Conservation (phyloP, 2,329 filamentous ascomycete species). For the Knufia fluminis region DNA sequence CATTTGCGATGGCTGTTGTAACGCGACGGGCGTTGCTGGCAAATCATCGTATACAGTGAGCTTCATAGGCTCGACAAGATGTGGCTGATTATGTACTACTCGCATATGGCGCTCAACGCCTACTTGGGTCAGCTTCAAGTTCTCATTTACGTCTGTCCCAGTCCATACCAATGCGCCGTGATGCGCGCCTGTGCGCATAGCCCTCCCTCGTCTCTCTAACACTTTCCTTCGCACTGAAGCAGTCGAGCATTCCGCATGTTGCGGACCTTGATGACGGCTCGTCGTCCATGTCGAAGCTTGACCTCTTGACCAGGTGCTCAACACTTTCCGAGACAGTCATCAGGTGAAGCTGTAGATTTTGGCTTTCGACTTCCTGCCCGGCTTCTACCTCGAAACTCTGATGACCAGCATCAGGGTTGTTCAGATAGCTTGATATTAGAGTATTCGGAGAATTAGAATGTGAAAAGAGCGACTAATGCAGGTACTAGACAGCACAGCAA, state of each 20-base stretch:
- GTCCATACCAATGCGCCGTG: conserved; percentile 3
- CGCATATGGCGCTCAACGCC: conserved; percentile 35
- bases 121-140: conserved; percentile 17
- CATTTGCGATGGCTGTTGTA: conserved; percentile 26
- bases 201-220: conserved; percentile 1
- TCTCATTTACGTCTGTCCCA: neutral
- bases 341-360: neutral
- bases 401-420: conserved; percentile 7
- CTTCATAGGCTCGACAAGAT: conserved; percentile 39
- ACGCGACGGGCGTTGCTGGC: conserved; percentile 27
- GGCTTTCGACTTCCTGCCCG: neutral
- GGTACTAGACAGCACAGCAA: conserved; percentile 3
- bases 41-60: conserved; percentile 34
- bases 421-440: neutral
- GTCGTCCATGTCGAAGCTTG: neutral
- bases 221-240: conserved; percentile 1
- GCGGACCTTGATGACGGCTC: neutral
- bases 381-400: neutral
- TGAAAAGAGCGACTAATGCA: conserved; percentile 8
- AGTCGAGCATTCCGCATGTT: neutral
- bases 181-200: neutral
- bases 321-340: neutral
- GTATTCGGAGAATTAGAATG: conserved; percentile 1
- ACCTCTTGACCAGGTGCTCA: neutral
- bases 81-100: conserved; percentile 36